Evolutionary conservation across 164 flowering plant genomes (phyloP), one percentile per base, ranked within the genome.

Genomic region (Cinnamomum micranthum): DNA sequence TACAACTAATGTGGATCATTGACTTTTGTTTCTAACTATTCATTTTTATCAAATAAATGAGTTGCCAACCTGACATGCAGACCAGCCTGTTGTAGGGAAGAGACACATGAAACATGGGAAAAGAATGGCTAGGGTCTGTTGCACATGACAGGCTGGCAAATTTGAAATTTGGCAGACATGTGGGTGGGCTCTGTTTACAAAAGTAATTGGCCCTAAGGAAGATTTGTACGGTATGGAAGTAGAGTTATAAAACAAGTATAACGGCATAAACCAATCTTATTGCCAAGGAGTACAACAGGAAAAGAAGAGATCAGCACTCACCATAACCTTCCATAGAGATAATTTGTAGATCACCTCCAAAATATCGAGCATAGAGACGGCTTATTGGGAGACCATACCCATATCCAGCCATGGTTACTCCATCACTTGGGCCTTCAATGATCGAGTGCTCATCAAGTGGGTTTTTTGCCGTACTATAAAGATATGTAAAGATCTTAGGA

Each of bases 291-390:
- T 41, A 6, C 28, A 73, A 69, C 24, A 50, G 13, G 55, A 27
- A 31, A 14, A 17, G 19, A 20, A 17, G 47, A 14, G 60, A 72
- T 52, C 17, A 68, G 13, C 59, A 86, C 91, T 80, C 82, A 96
- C 99, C 99, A 80, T 96, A 94, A 83, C 98, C 98, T 83, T 96
- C 99, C 99, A 96, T 92, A 41, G 98, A 96, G 60, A 94, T 94
- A 68, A 96, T 85, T 78, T 96, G 98, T 75, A 94, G 83, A 82
- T 94, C 99, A 22, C 99, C 98, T 31, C 99, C 99, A 81, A 96
- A 96, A 80, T 96, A 96, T 51, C 94, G 86, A 68, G 99, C 99
- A 87, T 96, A 96, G 24, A 94, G 79, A 65, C 99, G 97, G 76
- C 99, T 91, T 72, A 96, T 92, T 11, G 99, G 99, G 82, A 96